Base-by-base conservation (phyloP, 1,284 basidiomycete genomes). In the Trametes polyzona region DNA sequence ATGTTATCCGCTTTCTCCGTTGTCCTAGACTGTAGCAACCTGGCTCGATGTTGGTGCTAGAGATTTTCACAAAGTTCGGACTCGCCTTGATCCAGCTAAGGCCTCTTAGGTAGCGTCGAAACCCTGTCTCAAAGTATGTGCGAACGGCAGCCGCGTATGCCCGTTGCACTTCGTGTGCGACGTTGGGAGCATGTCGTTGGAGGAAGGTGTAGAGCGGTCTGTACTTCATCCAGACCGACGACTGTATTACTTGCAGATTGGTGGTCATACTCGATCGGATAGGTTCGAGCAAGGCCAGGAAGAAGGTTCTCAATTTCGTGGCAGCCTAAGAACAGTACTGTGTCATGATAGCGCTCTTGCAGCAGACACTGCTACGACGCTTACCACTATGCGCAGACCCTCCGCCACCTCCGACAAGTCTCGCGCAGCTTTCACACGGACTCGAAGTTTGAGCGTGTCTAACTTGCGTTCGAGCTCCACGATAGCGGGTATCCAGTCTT, bases 91-190 rank as follows among this genome's bases (percentile, higher is more conserved):
- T 82, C 73, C 80, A 86, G 23, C 86, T 83, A 42, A 98, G 76
- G 65, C 88, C 90, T 29, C 97, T 80, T 26, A 88, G 83, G 71
- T 99, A 99, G 46, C 97, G 79, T 57, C 97, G 78, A 69, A 99
- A 96, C 0, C 91, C 94, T 16, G 97, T 98, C 74, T 99, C 97
- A 62, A 95, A 98, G 71, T 98, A 99, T 17, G 93, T 83, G 19
- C 95, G 83, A 4, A 93, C 91, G 11, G 92, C 87, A 41, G 83
- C 84, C 29, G 92, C 78, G 70, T 99, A 99, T 4, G 92, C 89
- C 44, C 93, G 81, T 72, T 96, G 95, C 19, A 99, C 79, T 72
- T 98, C 96, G 58, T 84, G 84, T 2, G 96, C 95, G 24, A 96
- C 90, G 32, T 82, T 80, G 3, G 90, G 82, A 14, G 90, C 89